phyloP scores from a whole-genome alignment of 1,284 basidiomycete species.

The Hemileccinum hortonii region DNA sequence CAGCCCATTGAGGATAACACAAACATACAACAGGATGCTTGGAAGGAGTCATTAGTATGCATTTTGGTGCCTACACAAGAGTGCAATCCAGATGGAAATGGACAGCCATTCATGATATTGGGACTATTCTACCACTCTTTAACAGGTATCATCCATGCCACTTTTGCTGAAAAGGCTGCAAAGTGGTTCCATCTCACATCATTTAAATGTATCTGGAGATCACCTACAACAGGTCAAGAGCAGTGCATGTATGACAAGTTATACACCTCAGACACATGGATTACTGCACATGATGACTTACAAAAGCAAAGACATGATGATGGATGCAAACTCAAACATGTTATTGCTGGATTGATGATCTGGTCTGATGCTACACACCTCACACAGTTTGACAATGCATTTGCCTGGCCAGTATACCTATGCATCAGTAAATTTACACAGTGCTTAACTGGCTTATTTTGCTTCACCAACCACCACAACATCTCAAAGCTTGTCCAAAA shows the following conservation, averaged over 20 bases:
- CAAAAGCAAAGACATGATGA: conserved; percentile 15
- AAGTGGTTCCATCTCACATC: conserved; percentile 12
- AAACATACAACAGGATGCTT: not conserved
- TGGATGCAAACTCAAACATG: conserved; percentile 19
- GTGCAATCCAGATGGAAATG: not conserved
- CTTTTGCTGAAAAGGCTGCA: conserved; percentile 1
- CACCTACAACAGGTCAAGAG: not conserved
- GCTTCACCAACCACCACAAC: no score
- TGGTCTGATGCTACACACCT: conserved; percentile 42
- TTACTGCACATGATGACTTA: conserved; percentile 19
- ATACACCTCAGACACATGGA: conserved; percentile 17
- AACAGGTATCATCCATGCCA: not conserved
- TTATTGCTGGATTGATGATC: conserved; percentile 33
- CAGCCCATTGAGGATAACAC: not conserved
- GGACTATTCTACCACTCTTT: conserved; percentile 4
- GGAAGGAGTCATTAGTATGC: conserved; percentile 1
- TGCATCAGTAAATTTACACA: no score
- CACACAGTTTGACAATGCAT: conserved; percentile 34
- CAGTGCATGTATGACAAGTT: conserved; percentile 12
- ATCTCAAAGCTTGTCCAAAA: no score
- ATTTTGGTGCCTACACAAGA: conserved; percentile 12
- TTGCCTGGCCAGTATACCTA: conserved; percentile 40
- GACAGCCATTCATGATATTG: not conserved
- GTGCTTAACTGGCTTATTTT: no score
- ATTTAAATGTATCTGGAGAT: conserved; percentile 14